A percentile compares a stretch with the other conserved stretches of the same genome.
phyloP scores from a whole-genome alignment of 495 filamentous ascomycete species.

The Parachaetomium inaequale region DNA sequence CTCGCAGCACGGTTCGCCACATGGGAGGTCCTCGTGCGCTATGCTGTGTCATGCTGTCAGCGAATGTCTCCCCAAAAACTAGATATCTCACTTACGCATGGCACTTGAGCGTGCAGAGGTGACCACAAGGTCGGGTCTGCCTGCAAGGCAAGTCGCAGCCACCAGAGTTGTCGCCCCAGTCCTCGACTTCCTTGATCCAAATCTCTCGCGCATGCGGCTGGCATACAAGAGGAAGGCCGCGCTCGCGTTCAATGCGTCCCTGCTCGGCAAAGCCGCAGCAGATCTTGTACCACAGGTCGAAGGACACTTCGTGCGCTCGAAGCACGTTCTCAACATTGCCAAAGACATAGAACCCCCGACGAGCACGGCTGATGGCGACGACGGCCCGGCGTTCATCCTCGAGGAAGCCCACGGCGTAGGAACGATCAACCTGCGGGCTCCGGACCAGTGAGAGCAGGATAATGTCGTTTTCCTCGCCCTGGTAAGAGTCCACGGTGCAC shows the following conservation, averaged over 20 bases:
- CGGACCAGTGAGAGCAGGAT: constrained; percentile 81
- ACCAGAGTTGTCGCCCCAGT: constrained; percentile 53
- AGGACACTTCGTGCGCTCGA: constrained; percentile 29
- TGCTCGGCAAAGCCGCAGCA: constrained; percentile 33
- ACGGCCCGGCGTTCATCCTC: constrained; percentile 74
- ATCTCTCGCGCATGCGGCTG: constrained; percentile 34
- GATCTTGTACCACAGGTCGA: constrained; percentile 41
- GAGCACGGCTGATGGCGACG: constrained; percentile 86
- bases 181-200: constrained; percentile 44
- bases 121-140: constrained; percentile 41
- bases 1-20: constrained; percentile 58
- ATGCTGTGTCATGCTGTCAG: constrained; percentile 49
- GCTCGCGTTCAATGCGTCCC: constrained; percentile 19
- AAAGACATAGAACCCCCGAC: constrained; percentile 80
- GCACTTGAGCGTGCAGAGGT: constrained; percentile 43
- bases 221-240: constrained; percentile 41
- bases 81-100: constrained; percentile 36
- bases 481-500: constrained; percentile 85
- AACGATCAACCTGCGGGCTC: constrained; percentile 40
- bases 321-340: constrained; percentile 64
- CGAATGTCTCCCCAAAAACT: background rate
- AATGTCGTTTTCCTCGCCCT: constrained; percentile 91
- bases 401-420: constrained; percentile 62
- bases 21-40: constrained; percentile 59
- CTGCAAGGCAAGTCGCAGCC: constrained; percentile 56